phyloP scores from a whole-genome alignment of 1,284 basidiomycete genomes.

The Singerocomus inundabilis region DNA sequence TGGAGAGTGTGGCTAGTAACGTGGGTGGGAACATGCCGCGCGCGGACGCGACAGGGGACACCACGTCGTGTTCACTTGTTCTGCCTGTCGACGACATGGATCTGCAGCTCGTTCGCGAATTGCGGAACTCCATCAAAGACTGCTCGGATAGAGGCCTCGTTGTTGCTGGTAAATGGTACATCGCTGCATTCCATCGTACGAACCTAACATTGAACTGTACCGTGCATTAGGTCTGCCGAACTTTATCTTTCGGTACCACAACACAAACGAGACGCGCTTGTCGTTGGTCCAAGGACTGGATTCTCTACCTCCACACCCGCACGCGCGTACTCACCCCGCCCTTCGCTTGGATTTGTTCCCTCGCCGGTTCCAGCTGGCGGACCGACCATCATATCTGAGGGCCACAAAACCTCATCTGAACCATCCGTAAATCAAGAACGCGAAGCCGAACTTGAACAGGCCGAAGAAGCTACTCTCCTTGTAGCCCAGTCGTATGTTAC shows the following conservation, averaged over 20 bases:
- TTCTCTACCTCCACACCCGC: slow-evolving; percentile 57
- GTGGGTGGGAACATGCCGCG: slow-evolving; percentile 19
- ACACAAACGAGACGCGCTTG: slow-evolving; percentile 41
- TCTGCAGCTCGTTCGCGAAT: slow-evolving; percentile 40
- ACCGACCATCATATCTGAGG: slow-evolving; percentile 23
- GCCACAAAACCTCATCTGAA: slow-evolving; percentile 26
- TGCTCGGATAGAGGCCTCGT: slow-evolving; percentile 58
- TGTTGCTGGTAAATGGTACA: slow-evolving; percentile 73
- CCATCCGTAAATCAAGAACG: slow-evolving; percentile 29
- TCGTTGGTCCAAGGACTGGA: slow-evolving; percentile 17
- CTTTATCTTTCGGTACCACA: slow-evolving; percentile 61
- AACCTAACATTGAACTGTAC: slow-evolving; percentile 15
- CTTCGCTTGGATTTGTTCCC: slow-evolving; percentile 36
- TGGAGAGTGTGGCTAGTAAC: not conserved
- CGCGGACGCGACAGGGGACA: not conserved
- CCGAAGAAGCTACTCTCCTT: slow-evolving; percentile 67
- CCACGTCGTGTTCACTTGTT: not conserved
- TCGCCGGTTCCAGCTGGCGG: slow-evolving; percentile 36
- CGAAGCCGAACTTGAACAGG: slow-evolving; percentile 51
- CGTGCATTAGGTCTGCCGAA: slow-evolving; percentile 62
- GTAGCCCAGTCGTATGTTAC: slow-evolving; percentile 79
- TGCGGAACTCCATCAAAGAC: slow-evolving; percentile 55
- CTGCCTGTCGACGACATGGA: slow-evolving; percentile 22
- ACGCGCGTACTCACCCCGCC: slow-evolving; percentile 41
- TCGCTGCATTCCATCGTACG: slow-evolving; percentile 11